phyloP scores from a whole-genome alignment of 106 monocot genomes.

The Posidonia australis region DNA sequence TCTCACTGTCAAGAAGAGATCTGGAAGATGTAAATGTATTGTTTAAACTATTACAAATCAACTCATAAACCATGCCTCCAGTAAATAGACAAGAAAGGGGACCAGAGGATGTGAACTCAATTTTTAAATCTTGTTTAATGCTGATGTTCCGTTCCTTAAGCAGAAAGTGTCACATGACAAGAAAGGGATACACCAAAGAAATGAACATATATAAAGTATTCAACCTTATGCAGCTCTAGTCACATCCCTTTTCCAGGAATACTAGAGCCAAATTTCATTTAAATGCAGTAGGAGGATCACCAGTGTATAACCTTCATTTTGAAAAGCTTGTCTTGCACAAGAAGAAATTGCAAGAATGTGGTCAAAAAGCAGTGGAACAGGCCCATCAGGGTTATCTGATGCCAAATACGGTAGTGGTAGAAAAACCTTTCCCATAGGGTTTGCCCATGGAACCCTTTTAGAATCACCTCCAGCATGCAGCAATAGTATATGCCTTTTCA shows the following conservation, averaged over 20 bases:
- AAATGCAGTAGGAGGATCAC: conserved; percentile 26
- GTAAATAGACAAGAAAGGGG: too few relatives aligned
- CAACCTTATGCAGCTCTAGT: neutral
- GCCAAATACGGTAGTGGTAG: conserved; percentile 88
- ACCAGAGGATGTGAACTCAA: too few relatives aligned
- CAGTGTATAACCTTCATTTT: conserved; percentile 59
- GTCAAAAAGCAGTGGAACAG: conserved; percentile 94
- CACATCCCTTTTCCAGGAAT: neutral
- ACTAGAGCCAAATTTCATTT: conserved; percentile 4
- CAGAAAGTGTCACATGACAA: too few relatives aligned
- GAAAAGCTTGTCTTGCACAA: conserved; percentile 87
- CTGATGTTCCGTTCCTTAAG: too few relatives aligned
- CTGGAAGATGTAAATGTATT: too few relatives aligned
- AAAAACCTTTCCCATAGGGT: conserved; percentile 98
- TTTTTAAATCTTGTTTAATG: too few relatives aligned
- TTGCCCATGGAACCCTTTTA: conserved; percentile 98
- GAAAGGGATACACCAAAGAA: too few relatives aligned
- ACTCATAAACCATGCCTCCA: too few relatives aligned
- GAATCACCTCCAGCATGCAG: conserved; percentile 99
- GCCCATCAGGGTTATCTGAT: conserved; percentile 73
- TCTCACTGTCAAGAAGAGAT: too few relatives aligned
- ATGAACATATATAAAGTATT: neutral
- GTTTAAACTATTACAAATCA: too few relatives aligned
- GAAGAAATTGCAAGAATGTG: conserved; percentile 99
- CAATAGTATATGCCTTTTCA: conserved; percentile 63